Percentiles rank a stretch among this genome's conserved stretches.
Evolutionary conservation across 768 basidiomycete genomes (phyloP).

Genomic region (Panaeolus papilionaceus): DNA sequence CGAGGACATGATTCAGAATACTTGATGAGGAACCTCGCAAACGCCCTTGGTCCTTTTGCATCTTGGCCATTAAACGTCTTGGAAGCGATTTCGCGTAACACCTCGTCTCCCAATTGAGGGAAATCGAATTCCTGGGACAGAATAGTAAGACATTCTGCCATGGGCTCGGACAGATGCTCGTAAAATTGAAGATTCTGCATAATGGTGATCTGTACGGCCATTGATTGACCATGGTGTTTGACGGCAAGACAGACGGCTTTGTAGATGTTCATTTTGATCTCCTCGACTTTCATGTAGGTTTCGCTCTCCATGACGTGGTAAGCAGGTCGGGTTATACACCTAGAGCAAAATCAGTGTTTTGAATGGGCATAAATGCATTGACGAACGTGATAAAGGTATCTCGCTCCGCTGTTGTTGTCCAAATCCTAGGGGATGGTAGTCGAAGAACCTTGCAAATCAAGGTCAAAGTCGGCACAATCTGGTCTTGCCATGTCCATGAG

Average conservation of each 20-base stretch:
- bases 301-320: constrained; percentile 90
- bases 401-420: constrained; percentile 86
- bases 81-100: constrained; percentile 85
- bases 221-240: constrained; percentile 86
- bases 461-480: constrained; percentile 72
- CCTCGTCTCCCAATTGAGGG: constrained; percentile 87
- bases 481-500: constrained; percentile 79
- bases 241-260: constrained; percentile 92
- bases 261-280: constrained; percentile 78
- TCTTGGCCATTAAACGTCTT: constrained; percentile 84
- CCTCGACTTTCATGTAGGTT: constrained; percentile 80
- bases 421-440: constrained; percentile 77
- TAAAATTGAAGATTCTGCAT: constrained; percentile 93
- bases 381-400: constrained; percentile 87
- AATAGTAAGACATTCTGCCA: constrained; percentile 87
- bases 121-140: constrained; percentile 89
- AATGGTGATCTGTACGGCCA: constrained; percentile 87
- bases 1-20: constrained; percentile 84
- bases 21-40: constrained; percentile 82
- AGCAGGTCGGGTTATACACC: constrained; percentile 87
- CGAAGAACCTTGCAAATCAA: constrained; percentile 77
- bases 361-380: background rate
- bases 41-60: constrained; percentile 85
- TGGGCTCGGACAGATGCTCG: constrained; percentile 92
- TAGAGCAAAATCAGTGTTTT: constrained; percentile 34